phyloP scores from a whole-genome alignment of 305 asterid genomes.

The Rubia balearica region DNA sequence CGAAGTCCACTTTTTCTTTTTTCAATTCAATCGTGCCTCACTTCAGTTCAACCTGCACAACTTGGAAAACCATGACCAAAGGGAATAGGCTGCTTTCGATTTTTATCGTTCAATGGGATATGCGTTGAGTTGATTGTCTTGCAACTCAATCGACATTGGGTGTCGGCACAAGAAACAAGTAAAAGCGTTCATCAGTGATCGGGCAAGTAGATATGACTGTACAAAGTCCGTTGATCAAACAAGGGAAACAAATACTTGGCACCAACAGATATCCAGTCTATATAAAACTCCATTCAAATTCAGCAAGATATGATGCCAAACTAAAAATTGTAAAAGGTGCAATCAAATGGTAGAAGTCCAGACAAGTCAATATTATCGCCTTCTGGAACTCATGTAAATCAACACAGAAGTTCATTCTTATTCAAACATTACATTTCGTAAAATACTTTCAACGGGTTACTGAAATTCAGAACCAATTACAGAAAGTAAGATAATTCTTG shows the following conservation, averaged over 20 bases:
- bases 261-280: background rate
- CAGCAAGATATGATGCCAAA: background rate
- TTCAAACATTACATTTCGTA: conserved; percentile 7
- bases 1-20: no score
- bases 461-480: conserved; percentile 6
- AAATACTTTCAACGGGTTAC: background rate
- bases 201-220: background rate
- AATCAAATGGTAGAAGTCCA: background rate
- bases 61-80: background rate
- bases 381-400: background rate
- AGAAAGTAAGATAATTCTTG: conserved; percentile 5
- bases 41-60: no score
- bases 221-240: background rate
- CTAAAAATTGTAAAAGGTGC: background rate
- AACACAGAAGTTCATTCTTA: conserved; percentile 1
- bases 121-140: background rate
- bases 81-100: no score
- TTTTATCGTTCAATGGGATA: background rate
- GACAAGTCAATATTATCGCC: background rate
- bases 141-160: background rate
- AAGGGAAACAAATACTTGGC: background rate
- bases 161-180: background rate
- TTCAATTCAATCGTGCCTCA: no score
- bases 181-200: background rate
- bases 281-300: background rate